Evolutionary conservation across 495 filamentous ascomycete genomes (phyloP), one percentile per base, ranked within the genome.

Genomic region (Podospora didyma): DNA sequence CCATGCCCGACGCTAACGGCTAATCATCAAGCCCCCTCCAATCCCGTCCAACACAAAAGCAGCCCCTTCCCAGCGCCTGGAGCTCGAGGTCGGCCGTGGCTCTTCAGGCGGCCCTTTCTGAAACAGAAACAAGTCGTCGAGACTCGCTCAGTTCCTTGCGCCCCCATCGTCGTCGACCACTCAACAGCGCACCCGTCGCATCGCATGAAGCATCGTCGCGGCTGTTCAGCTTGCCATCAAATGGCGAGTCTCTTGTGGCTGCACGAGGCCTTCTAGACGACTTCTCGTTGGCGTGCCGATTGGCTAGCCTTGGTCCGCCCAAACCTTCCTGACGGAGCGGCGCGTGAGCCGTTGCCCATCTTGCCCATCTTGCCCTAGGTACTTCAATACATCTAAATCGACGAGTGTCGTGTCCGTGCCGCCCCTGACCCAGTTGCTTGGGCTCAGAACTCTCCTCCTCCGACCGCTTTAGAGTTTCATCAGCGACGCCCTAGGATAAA

Each of bases 171-270:
- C 35, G 16, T 24, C 35, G 7, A 41, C 54, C 54, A 45, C 26
- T 41, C 26, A 31, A 45, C 56, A 19, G n/a, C n/a, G 24, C 6
- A 11, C 41, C 16, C 41, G 48, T 51, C 49, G 35, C 54, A 49
- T 49, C 59, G 59, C 59, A 61, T 61, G 59, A 61, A 61, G 53
- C 59, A 45, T 49, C 52, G 54, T 51, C 54, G 53, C 59, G 59
- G 54, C 53, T 54, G 26, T 31, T 24, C 17, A 26, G 37, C 44
- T 48, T 26, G 17, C 54, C 53, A 56, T 54, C 58, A 41, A 50
- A 57, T 61, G 58, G 53, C 31, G 53, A 44, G 14, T 21, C 34
- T 22, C 17, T 19, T 34, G 16, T 19, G 44, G 49, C 44, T 45
- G 26, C 47, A 22, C 53, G 58, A 61, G 47, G 56, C 58, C 28